Percentiles rank a stretch among this genome's conserved stretches.
Conservation (phyloP, 306 rosid genomes). For the Rosa multiflora region DNA sequence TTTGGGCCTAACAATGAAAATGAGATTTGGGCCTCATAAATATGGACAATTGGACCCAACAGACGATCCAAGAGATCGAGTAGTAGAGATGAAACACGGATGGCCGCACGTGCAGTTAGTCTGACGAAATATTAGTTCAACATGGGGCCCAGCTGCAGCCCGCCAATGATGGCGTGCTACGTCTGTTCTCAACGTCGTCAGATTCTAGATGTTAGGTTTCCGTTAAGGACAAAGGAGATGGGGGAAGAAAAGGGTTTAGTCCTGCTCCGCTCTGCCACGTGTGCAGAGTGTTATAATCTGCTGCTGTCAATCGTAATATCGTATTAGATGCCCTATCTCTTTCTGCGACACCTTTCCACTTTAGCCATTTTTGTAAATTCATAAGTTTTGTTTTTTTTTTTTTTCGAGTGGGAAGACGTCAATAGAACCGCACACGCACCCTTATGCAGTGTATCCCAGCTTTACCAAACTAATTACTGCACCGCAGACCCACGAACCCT, state of each 20-base stretch:
- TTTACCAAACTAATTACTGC: too few species aligned
- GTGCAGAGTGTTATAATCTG: neutral
- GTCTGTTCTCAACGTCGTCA: neutral
- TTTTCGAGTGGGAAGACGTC: too few species aligned
- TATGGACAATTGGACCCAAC: neutral
- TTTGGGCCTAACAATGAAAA: neutral
- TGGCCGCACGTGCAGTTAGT: neutral
- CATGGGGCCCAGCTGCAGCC: neutral
- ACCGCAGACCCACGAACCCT: too few species aligned
- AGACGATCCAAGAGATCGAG: neutral
- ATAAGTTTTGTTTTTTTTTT: too few species aligned
- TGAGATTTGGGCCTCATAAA: neutral
- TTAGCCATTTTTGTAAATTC: too few species aligned
- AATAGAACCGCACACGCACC: too few species aligned
- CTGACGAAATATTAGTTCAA: neutral
- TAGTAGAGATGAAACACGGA: neutral
- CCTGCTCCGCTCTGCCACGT: neutral
- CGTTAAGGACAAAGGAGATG: neutral
- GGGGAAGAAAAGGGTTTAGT: too few species aligned
- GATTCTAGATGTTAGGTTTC: slow-evolving; percentile 3
- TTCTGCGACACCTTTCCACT: neutral
- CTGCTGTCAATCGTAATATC: neutral
- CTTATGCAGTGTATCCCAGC: too few species aligned
- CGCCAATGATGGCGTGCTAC: neutral
- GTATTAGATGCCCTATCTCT: neutral